phyloP scores from a whole-genome alignment of 2,329 filamentous ascomycete genomes.

The Colletotrichum sojae region DNA sequence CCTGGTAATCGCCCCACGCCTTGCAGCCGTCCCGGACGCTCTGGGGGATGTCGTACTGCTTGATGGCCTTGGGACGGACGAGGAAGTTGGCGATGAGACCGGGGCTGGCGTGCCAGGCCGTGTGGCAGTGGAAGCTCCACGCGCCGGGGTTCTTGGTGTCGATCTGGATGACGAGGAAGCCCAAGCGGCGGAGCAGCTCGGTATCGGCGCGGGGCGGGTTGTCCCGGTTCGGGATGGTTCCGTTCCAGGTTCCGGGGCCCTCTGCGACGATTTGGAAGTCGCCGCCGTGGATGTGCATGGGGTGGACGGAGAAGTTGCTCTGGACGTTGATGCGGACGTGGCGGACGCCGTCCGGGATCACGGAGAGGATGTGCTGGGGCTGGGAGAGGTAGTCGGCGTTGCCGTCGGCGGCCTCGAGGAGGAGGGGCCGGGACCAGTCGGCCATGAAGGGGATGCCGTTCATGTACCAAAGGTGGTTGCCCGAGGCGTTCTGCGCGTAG shows the following conservation, averaged over 20 bases:
- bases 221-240: slow-evolving; percentile 20
- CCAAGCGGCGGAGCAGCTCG: slow-evolving; percentile 24
- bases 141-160: slow-evolving; percentile 61
- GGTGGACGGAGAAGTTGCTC: slow-evolving; percentile 71
- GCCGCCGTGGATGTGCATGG: slow-evolving; percentile 76
- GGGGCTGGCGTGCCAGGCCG: slow-evolving; percentile 62
- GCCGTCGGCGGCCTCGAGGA: slow-evolving; percentile 26
- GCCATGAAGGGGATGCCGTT: slow-evolving; percentile 34
- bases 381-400: slow-evolving; percentile 20
- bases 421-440: slow-evolving; percentile 32
- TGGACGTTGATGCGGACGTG: slow-evolving; percentile 70
- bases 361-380: slow-evolving; percentile 29
- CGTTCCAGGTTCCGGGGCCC: slow-evolving; percentile 50
- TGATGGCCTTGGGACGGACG: slow-evolving; percentile 21
- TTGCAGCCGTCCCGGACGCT: slow-evolving; percentile 22
- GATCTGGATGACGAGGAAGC: slow-evolving; percentile 61
- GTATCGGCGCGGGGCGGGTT: slow-evolving; percentile 34
- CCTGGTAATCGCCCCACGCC: slow-evolving; percentile 23
- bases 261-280: slow-evolving; percentile 65
- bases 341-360: slow-evolving; percentile 28
- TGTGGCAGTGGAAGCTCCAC: slow-evolving; percentile 63
- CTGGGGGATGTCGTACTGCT: slow-evolving; percentile 8
- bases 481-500: slow-evolving; percentile 18
- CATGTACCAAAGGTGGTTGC: slow-evolving; percentile 30
- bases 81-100: slow-evolving; percentile 34